These are phyloP conservation scores for Alternaria sp. DNA, from an alignment of 2,329 filamentous ascomycete species.

Conservation along the genomic window DNA sequence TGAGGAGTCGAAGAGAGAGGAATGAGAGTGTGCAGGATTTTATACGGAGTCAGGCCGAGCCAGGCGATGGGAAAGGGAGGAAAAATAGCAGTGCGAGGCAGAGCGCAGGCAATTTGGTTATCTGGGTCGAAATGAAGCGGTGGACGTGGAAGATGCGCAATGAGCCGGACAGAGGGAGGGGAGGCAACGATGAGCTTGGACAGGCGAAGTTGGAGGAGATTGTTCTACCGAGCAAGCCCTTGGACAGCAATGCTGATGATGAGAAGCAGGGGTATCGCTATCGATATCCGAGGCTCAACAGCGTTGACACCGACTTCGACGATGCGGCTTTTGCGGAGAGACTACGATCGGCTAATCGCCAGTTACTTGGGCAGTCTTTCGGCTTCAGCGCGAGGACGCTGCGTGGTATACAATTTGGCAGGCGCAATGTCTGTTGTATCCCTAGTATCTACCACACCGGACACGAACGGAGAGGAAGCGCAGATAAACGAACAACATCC, in stretches of 20 bases:
- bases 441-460: too few relatives aligned
- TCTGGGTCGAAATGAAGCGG: background rate
- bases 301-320: conserved; percentile 29
- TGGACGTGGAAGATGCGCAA: background rate
- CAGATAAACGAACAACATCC: background rate
- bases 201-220: background rate
- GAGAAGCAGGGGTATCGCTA: background rate
- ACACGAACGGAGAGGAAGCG: background rate
- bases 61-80: conserved; percentile 1
- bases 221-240: background rate
- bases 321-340: conserved; percentile 36
- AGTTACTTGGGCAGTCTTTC: conserved; percentile 35
- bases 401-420: conserved; percentile 27
- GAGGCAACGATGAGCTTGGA: background rate
- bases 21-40: conserved; percentile 34
- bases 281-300: background rate
- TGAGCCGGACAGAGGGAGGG: background rate
- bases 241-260: background rate
- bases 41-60: conserved; percentile 3
- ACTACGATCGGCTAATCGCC: conserved; percentile 25
- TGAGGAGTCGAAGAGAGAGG: conserved; percentile 28
- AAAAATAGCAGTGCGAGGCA: background rate
- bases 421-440: too few relatives aligned
- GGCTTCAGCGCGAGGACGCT: conserved; percentile 34
- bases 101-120: background rate